A percentile compares a stretch with the other conserved stretches of the same genome.
These are phyloP conservation scores for Lactuca saligna DNA, from an alignment of 129 eudicot genomes.

Conservation along the genomic window DNA sequence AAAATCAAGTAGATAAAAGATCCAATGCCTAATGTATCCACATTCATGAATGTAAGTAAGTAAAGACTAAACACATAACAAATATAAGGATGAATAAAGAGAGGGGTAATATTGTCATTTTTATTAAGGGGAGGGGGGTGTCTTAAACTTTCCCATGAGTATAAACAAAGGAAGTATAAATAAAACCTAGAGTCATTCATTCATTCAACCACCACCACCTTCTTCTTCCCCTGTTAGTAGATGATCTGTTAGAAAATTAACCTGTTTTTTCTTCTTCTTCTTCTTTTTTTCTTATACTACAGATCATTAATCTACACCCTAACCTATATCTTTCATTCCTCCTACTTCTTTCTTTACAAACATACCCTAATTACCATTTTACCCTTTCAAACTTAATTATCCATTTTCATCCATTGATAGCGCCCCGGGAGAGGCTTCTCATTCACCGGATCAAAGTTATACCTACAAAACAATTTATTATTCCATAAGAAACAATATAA, in stretches of 20 bases:
- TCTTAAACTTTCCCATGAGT: conserved; percentile 36
- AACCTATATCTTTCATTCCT: conserved; percentile 30
- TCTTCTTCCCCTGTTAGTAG: conserved; percentile 40
- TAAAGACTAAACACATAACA: conserved; percentile 1
- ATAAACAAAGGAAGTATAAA: conserved; percentile 35
- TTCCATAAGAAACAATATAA: not conserved
- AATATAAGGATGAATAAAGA: conserved; percentile 16
- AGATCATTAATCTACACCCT: conserved; percentile 52
- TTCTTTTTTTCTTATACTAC: conserved; percentile 42
- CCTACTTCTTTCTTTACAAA: conserved; percentile 57
- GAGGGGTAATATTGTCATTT: conserved; percentile 9
- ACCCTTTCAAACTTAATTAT: conserved; percentile 4
- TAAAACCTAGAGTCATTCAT: not conserved
- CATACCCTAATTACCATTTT: conserved; percentile 16
- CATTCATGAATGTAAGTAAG: no score
- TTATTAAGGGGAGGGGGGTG: conserved; percentile 38
- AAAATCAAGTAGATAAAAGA: no score
- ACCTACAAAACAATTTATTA: conserved; percentile 36
- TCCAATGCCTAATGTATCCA: no score
- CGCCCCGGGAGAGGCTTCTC: conserved; percentile 67
- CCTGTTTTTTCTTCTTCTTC: not conserved
- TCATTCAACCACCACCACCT: conserved; percentile 36
- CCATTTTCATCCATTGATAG: conserved; percentile 53
- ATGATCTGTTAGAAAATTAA: conserved; percentile 53
- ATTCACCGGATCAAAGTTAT: conserved; percentile 64